phyloP scores from a whole-genome alignment of 2,329 filamentous ascomycete genomes.

The Orbilia oligospora region DNA sequence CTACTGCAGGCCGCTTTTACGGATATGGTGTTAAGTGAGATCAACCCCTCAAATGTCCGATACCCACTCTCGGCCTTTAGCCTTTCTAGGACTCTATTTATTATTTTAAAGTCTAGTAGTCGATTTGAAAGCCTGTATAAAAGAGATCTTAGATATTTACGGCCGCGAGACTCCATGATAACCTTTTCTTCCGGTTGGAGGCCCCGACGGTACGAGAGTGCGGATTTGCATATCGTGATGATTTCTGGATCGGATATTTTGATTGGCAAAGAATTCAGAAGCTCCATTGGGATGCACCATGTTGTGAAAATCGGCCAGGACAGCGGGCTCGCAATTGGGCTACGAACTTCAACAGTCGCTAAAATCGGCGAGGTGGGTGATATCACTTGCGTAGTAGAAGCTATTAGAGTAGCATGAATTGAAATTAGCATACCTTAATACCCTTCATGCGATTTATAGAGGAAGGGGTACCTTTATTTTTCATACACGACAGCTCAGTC shows the following conservation, averaged over 20 bases:
- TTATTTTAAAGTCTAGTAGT: constrained; percentile 8
- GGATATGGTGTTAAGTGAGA: constrained; percentile 27
- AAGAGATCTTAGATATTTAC: constrained; percentile 26
- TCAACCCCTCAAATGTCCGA: not conserved
- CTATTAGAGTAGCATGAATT: not conserved
- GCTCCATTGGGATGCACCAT: constrained; percentile 8
- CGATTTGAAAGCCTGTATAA: constrained; percentile 23
- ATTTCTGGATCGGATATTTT: constrained; percentile 28
- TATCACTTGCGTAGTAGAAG: not conserved
- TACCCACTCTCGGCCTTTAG: constrained; percentile 6
- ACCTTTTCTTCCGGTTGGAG: not conserved
- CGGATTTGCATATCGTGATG: constrained; percentile 5
- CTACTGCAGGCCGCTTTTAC: constrained; percentile 18
- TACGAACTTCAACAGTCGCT: constrained; percentile 23
- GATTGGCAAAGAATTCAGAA: constrained; percentile 39
- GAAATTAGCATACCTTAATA: not conserved
- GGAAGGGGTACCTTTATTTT: not conserved
- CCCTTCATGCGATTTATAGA: not conserved
- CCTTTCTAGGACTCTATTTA: not conserved
- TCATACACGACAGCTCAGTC: constrained; percentile 30
- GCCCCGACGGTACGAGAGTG: not conserved
- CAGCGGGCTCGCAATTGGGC: constrained; percentile 4
- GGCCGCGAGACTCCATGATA: constrained; percentile 6
- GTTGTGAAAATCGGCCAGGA: not conserved
- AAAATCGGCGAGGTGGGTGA: not conserved